These are phyloP conservation scores for Chernovozyma aurita DNA, from an alignment of 1,139 yeast species.

Conservation along the genomic window DNA sequence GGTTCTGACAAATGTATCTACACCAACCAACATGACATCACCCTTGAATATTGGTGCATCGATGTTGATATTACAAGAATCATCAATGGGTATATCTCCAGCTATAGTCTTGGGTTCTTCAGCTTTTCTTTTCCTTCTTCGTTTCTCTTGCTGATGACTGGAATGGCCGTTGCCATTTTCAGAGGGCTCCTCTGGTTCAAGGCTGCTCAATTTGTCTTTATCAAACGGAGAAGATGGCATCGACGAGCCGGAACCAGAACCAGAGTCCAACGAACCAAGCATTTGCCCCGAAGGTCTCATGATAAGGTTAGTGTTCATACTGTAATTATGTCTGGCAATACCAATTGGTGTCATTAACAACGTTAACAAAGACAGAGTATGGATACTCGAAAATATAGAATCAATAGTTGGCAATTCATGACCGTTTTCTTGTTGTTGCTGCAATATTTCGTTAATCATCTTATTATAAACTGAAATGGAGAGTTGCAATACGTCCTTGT, in stretches of 20 bases:
- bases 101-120: slow-evolving; percentile 13
- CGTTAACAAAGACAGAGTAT: slow-evolving; percentile 59
- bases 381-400: slow-evolving; percentile 41
- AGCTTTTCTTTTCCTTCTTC: slow-evolving; percentile 35
- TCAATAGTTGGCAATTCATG: slow-evolving; percentile 37
- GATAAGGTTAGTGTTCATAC: slow-evolving; percentile 71
- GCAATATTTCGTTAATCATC: slow-evolving; percentile 45
- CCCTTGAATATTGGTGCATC: slow-evolving; percentile 93
- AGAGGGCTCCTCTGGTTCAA: slow-evolving; percentile 19
- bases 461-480: slow-evolving; percentile 62
- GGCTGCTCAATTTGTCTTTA: slow-evolving; percentile 6
- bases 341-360: slow-evolving; percentile 93
- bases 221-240: slow-evolving; percentile 2
- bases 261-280: slow-evolving; percentile 19
- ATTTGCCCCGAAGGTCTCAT: slow-evolving; percentile 76
- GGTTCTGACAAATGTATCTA: slow-evolving; percentile 68
- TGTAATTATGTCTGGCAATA: slow-evolving; percentile 80
- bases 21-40: slow-evolving; percentile 82
- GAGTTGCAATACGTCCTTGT: slow-evolving; percentile 60
- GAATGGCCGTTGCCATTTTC: slow-evolving; percentile 8
- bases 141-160: slow-evolving; percentile 12
- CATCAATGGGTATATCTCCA: slow-evolving; percentile 47
- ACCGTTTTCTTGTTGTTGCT: slow-evolving; percentile 15
- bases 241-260: slow-evolving; percentile 2
- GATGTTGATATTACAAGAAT: slow-evolving; percentile 68